Percentiles rank a stretch among this genome's conserved stretches.
phyloP scores from a whole-genome alignment of 345 rosid species.

The Pelargonium nanum region DNA sequence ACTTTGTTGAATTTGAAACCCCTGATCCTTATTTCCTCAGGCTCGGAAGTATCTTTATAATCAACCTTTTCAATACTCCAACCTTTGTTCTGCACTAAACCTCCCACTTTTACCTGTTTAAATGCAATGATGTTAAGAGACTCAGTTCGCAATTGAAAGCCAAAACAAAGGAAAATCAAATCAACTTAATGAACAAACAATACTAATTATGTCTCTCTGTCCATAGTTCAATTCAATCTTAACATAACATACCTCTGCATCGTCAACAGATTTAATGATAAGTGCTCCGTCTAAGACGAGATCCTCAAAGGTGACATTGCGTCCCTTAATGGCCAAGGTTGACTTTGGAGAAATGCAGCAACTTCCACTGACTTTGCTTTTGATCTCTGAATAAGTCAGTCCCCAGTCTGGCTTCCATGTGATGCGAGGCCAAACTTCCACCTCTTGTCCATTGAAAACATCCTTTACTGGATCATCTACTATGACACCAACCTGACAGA shows the following conservation, averaged over 20 bases:
- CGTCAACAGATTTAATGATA: slow-evolving; percentile 52
- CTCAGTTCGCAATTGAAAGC: neutral
- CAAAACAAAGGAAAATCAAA: neutral
- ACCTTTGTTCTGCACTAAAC: slow-evolving; percentile 61
- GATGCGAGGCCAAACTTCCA: slow-evolving; percentile 86
- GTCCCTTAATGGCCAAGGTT: slow-evolving; percentile 60
- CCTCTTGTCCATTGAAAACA: slow-evolving; percentile 80
- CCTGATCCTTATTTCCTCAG: slow-evolving; percentile 71
- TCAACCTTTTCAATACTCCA: slow-evolving; percentile 65
- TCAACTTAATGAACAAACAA: neutral
- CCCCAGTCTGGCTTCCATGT: slow-evolving; percentile 93
- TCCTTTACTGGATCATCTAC: slow-evolving; percentile 51
- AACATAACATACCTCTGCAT: slow-evolving; percentile 54
- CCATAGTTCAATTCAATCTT: neutral
- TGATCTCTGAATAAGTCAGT: slow-evolving; percentile 55
- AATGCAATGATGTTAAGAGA: neutral
- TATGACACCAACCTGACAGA: slow-evolving; percentile 59
- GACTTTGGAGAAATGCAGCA: slow-evolving; percentile 65
- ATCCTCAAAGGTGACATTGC: slow-evolving; percentile 38
- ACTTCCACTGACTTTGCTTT: slow-evolving; percentile 48
- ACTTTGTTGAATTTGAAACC: slow-evolving; percentile 64
- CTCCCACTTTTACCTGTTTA: slow-evolving; percentile 57
- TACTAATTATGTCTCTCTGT: neutral
- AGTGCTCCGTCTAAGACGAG: slow-evolving; percentile 78
- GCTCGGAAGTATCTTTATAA: slow-evolving; percentile 50